Conservation (phyloP, 2,329 filamentous ascomycete species). For the Cladosporium sp. region DNA sequence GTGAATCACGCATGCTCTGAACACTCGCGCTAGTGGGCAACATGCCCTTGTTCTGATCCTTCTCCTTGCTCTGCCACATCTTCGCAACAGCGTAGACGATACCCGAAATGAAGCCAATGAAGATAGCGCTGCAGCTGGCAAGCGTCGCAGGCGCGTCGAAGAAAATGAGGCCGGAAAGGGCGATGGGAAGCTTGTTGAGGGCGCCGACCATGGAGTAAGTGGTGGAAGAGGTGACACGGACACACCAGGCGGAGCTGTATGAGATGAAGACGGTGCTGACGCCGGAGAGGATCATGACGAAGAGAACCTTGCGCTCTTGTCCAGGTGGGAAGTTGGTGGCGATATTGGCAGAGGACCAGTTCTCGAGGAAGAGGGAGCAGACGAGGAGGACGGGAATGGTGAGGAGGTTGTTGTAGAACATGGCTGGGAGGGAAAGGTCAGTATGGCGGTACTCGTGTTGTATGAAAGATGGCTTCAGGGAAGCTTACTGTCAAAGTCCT, state of each 20-base stretch:
- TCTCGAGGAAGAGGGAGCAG: constrained; percentile 79
- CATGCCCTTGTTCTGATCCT: constrained; percentile 56
- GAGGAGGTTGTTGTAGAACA: constrained; percentile 99
- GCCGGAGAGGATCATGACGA: constrained; percentile 86
- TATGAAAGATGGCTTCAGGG: not conserved
- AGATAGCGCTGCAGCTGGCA: constrained; percentile 86
- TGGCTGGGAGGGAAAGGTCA: constrained; percentile 59
- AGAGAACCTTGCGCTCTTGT: constrained; percentile 67
- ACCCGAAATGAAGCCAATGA: constrained; percentile 86
- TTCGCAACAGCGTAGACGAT: constrained; percentile 88
- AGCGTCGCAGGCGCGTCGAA: constrained; percentile 93
- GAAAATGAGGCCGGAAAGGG: constrained; percentile 87
- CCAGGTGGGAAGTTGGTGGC: constrained; percentile 78
- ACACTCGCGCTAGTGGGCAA: constrained; percentile 77
- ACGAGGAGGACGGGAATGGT: constrained; percentile 88
- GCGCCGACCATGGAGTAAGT: constrained; percentile 99
- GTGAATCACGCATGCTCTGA: constrained; percentile 82
- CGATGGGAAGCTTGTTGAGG: constrained; percentile 96
- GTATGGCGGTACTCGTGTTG: constrained; percentile 11
- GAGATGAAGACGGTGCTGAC: constrained; percentile 95
- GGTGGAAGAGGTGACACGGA: constrained; percentile 93
- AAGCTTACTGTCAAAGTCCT: constrained; percentile 95
- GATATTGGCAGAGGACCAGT: constrained; percentile 88
- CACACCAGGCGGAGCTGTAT: constrained; percentile 99
- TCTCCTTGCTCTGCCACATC: constrained; percentile 71